Percentiles rank a stretch among this genome's conserved stretches.
Evolutionary conservation across 495 filamentous ascomycete species (phyloP).

Genomic region (Xanthoparmelia taractica): DNA sequence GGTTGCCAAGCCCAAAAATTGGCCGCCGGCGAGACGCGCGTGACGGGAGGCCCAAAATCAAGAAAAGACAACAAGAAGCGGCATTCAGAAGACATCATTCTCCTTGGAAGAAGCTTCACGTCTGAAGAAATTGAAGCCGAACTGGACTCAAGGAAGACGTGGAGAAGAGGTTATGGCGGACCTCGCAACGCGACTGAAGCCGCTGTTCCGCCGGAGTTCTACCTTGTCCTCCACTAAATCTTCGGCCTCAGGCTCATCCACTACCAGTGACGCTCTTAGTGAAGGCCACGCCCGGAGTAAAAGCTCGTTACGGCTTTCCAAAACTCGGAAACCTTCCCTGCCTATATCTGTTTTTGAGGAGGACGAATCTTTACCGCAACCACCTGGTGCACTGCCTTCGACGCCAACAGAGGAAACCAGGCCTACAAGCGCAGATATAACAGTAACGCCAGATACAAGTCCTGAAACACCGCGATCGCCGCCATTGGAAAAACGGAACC

Average conservation of each 20-base stretch:
- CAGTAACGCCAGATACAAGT: conserved; percentile 20
- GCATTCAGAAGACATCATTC: neutral
- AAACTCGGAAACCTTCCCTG: conserved; percentile 16
- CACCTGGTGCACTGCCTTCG: conserved; percentile 1
- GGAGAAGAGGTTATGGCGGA: conserved; percentile 20
- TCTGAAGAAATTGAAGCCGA: neutral
- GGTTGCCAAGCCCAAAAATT: neutral
- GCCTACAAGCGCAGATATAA: neutral
- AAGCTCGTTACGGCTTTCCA: conserved; percentile 19
- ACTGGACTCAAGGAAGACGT: neutral
- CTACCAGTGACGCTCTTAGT: conserved; percentile 2
- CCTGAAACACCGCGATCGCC: conserved; percentile 18
- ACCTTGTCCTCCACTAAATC: conserved; percentile 22
- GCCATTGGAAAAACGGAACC: conserved; percentile 16
- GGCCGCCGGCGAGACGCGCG: neutral
- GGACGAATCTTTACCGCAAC: conserved; percentile 10
- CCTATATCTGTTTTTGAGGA: conserved; percentile 18
- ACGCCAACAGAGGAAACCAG: conserved; percentile 8
- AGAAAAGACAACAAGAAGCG: neutral
- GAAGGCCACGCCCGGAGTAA: conserved; percentile 21
- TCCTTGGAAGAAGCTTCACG: neutral
- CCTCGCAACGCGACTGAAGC: conserved; percentile 23
- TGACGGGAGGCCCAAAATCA: neutral
- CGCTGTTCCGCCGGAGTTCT: conserved; percentile 25
- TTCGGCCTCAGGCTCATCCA: conserved; percentile 10